A percentile compares a stretch with the other conserved stretches of the same genome.
Conservation (phyloP, 2,329 filamentous ascomycete species). For the Cytospora paraplurivora region DNA sequence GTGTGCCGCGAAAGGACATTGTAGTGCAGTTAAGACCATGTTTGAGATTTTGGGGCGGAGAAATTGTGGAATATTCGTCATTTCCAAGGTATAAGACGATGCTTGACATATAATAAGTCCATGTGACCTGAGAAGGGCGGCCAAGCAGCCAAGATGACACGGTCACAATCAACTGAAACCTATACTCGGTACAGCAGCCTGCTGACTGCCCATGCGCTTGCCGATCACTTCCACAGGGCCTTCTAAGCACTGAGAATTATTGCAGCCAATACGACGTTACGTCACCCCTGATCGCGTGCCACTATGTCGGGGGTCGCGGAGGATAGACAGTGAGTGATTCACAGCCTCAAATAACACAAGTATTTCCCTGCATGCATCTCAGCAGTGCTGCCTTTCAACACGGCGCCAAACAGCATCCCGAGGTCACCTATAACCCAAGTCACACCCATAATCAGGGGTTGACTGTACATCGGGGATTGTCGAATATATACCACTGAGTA, state of each 20-base stretch:
- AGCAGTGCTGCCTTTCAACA: too few species aligned
- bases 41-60: not conserved
- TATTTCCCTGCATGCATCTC: not conserved
- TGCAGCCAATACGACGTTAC: not conserved
- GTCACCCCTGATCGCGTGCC: not conserved
- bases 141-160: not conserved
- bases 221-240: not conserved
- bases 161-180: not conserved
- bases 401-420: not conserved
- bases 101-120: not conserved
- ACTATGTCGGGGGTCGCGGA: not conserved
- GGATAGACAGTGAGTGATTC: not conserved
- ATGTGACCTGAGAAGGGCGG: not conserved
- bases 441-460: not conserved
- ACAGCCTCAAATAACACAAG: not conserved
- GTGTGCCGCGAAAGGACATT: too few species aligned
- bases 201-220: not conserved
- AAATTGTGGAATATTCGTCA: not conserved
- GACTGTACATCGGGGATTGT: not conserved
- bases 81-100: not conserved
- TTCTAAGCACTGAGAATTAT: not conserved
- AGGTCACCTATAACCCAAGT: not conserved
- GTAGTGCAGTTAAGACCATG: not conserved
- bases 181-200: not conserved
- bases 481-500: too few species aligned